Base-by-base conservation (phyloP, 371 early-diverging fungal genomes). In the Apophysomyces sp. region DNA sequence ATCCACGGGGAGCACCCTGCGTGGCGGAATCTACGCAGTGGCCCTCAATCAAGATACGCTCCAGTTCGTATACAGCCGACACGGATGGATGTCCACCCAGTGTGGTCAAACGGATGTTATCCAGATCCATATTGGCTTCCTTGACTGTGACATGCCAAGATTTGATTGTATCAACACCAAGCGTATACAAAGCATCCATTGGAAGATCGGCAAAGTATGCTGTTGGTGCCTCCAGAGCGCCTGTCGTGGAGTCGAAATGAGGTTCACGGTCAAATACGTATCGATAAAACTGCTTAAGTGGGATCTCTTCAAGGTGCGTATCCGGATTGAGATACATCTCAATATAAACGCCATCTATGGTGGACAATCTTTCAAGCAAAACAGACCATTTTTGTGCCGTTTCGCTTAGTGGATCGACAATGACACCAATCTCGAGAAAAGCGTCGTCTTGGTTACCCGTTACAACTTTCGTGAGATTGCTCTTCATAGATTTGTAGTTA, bases 111-210 rank as follows among this genome's bases (percentile, higher is more conserved):
- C 84, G 73, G 36, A 98, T 85, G 67, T 98, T 98, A 74, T 98
- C 98, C 26, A 98, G 76, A 64, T 98, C 98, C 67, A 95, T 83
- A 18, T 87, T 77, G 13, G 93, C 94, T 29, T 85, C 85, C 1
- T 83, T 76, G 4, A 96, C 90, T 2, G 90, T 86, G 0, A 94
- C 94, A 31, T 95, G 86, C 98, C 98, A 98, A 8, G 94, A 80
- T 16, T 86, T 80, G 37, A 88, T 90, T 12, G 85, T 89, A 56
- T 98, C 95, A 52, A 94, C 81, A 27, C 92, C 94, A 9, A 96
- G 72, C 0, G 97, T 96, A 49, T 94, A 83, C 12, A 98, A 78
- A 0, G 93, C 82, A 8, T 90, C 84, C 0, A 71, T 73, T 0
- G 98, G 97, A 11, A 96, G 63, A n/a, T 82, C 82, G 5, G 68